Evolutionary conservation across 2,329 filamentous ascomycete genomes (phyloP), one percentile per base, ranked within the genome.

Genomic region (Diaporthe helianthi): DNA sequence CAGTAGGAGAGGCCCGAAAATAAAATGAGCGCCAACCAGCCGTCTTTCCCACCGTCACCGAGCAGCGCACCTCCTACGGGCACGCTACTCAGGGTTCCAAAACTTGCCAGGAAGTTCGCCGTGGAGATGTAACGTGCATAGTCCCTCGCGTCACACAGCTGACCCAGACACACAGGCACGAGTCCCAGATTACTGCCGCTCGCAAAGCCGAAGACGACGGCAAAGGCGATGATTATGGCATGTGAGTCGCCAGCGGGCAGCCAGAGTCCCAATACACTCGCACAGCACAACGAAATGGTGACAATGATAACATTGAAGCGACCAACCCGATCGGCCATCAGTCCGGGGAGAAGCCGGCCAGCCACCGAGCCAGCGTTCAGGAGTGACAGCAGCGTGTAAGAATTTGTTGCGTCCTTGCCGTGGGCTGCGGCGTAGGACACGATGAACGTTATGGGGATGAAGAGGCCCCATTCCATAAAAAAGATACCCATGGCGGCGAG

Each of bases 41-140:
- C 80, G 2, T 72, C 66, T 12, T 76, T 74, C 0, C 71, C 51
- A 1, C 76, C 76, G 13, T 78, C 72, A 6, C 77, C 79, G 15
- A 83, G 75, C 33, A 77, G 71, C 19, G 74, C 80, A 4, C 83
- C 83, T 0, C 80, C 83, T 15, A 85, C 80, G 31, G 85, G 79
- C 1, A 84, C 75, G 64, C 83, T 84, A 66, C 79, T 83, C 3
- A 85, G 76, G 0, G 84, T 90, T 71, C 91, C 92, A 73, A 95
- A 91, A 72, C 89, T 91, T 24, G 93, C 92, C 49, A 94, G 83
- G 66, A 92, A 93, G 77, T 93, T 93, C 67, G 90, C 90, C 0
- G 93, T 96, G 10, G 93, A 92, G 76, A 96, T 96, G 79, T 96
- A 95, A 1, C 92, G 85, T 0, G 92, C 93, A 73, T 94, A 96